Base-by-base conservation (phyloP, 2,329 filamentous ascomycete genomes). In the Tolypocladium tundrense region DNA sequence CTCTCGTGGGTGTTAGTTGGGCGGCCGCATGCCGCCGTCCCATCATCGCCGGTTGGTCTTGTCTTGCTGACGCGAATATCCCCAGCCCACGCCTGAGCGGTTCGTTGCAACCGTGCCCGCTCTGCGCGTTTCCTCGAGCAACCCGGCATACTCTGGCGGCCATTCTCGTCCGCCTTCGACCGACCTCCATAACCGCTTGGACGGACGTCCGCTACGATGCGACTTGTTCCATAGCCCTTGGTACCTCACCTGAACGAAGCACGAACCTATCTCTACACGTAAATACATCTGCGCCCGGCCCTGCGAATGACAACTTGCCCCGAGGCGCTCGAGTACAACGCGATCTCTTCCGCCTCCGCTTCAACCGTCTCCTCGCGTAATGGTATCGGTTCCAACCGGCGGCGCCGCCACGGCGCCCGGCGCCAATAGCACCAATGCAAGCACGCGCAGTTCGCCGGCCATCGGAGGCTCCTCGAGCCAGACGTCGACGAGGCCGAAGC, bases 381-480 rank as follows among this genome's bases (percentile, higher is more conserved):
- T 77, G 73, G 75, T 73, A 58, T 70, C 75, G 59, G 70, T 69
- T 52, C 69, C 74, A 62, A 73, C 69, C 58, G 67, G 71, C 60
- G 69, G 69, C 65, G 69, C 72, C 56, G 71, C 68, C 54, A 72
- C 68, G 51, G 68, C 67, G 51, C 66, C 66, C 55, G 72, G 68
- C 62, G 67, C 68, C 53, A 70, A 69, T 53, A 79, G 76, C 66
- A 71, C 75, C 60, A 78, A 77, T 71, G 73, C 73, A 59, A 82
- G 77, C 67, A 75, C 79, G 54, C 76, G 80, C 70, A 79, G 72
- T 53, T 83, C 81, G 40, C 80, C 81, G 19, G 73, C 78, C 51
- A 69, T 75, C 50, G 73, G 73, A 56, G 61, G 71, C 16, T 62
- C 71, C 35, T 60, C 70, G 16, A 69, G 63, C 61, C 68, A 71